Percentiles rank a stretch among this genome's conserved stretches.
Conservation (phyloP, 108 stramenopile species). For the Parietichytrium sp. region DNA sequence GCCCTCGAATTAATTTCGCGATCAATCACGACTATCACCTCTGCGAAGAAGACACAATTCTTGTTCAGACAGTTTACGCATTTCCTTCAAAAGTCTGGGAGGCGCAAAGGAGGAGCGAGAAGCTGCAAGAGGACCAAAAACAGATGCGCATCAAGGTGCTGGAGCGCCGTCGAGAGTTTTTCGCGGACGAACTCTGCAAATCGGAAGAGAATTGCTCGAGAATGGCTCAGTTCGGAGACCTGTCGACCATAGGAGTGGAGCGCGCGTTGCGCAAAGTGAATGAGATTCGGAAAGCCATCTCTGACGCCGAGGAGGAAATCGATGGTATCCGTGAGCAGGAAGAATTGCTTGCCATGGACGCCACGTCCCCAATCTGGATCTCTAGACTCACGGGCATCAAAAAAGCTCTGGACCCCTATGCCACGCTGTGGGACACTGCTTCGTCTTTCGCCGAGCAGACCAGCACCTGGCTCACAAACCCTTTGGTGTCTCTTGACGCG, state of each 20-base stretch:
- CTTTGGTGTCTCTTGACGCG: slow-evolving; percentile 51
- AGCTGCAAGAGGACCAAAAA: slow-evolving; percentile 21
- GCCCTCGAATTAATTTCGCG: neutral
- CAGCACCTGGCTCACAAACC: slow-evolving; percentile 40
- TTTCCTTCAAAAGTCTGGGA: neutral
- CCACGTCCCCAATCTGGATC: slow-evolving; percentile 52
- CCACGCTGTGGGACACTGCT: slow-evolving; percentile 49
- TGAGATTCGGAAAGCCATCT: slow-evolving; percentile 54
- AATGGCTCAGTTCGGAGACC: neutral
- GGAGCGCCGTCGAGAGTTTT: slow-evolving; percentile 62
- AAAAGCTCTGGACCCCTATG: slow-evolving; percentile 44
- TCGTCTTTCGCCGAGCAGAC: slow-evolving; percentile 42
- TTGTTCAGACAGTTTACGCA: neutral
- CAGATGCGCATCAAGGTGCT: slow-evolving; percentile 48
- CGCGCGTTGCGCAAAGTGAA: slow-evolving; percentile 44
- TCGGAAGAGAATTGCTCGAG: slow-evolving; percentile 52
- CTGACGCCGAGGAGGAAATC: slow-evolving; percentile 46
- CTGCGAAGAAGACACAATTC: neutral
- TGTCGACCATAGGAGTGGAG: slow-evolving; percentile 40
- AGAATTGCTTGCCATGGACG: slow-evolving; percentile 55
- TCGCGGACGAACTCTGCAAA: slow-evolving; percentile 44
- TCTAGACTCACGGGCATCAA: slow-evolving; percentile 48
- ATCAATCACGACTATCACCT: neutral
- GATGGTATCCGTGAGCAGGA: slow-evolving; percentile 62
- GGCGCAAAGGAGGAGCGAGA: neutral